Base-by-base conservation (phyloP, 495 filamentous ascomycete species). In the Aspergillus diversus region DNA sequence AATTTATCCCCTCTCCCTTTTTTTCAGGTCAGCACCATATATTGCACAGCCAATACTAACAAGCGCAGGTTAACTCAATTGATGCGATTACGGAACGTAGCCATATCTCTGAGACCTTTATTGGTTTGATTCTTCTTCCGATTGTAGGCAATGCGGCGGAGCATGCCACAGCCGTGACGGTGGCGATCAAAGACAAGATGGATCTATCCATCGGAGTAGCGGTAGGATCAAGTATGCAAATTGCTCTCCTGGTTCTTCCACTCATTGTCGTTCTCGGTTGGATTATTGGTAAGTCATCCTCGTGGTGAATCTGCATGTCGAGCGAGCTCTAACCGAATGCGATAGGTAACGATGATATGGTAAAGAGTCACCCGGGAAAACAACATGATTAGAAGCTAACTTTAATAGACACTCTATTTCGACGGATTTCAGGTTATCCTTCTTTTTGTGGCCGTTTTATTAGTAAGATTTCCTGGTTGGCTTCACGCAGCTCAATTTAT, bases 111-210 rank as follows among this genome's bases (percentile, higher is more conserved):
- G 80, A 87, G 51, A 92, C 91, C 31, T 96, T 95, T 66, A 89
- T 95, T 55, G 91, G 92, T 51, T 75, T 96, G 64, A 93, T 96
- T 63, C 84, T 95, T 5, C 81, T 95, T 4, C 92, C 92, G n/a
- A 93, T 96, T 63, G 92, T 95, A 33, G 92, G 92, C 47, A 95
- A 96, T 69, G 92, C 91, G 5, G 92, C 91, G 6, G 92, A 96
- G 73, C 92, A 95, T 70, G 91, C 90, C 21, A 95, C 92, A 3
- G 91, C 92, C 21, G 90, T 96, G 31, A 94, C 90, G 0, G 92
- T 93, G 6, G 91, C 91, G 1, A 81, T 86, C 72, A 96, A 95
- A 80, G 92, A 94, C 73, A 96, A 95, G 73, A 95, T 95, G 92
- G 91, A 95, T 69, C 76, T 94, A 16, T 86, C 90, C 11, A 93